phyloP scores from a whole-genome alignment of 306 rosid species.

The Ormosia emarginata region DNA sequence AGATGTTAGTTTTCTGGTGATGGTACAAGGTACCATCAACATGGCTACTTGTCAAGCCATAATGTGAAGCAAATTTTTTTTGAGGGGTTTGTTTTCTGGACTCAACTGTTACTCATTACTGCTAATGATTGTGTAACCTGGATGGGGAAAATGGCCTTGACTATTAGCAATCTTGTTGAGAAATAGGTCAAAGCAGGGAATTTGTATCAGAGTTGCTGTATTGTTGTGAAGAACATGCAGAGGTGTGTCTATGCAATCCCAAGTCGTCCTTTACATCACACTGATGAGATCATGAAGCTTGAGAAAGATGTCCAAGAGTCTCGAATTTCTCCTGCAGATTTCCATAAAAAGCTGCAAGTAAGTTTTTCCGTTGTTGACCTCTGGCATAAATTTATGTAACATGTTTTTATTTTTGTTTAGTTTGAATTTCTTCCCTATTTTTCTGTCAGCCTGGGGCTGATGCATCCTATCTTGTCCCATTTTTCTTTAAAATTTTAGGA shows the following conservation, averaged over 20 bases:
- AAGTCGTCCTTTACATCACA: conserved; percentile 37
- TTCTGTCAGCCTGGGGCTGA: conserved; percentile 11
- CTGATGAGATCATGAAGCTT: conserved; percentile 59
- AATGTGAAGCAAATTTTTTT: background rate
- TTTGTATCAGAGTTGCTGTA: conserved; percentile 83
- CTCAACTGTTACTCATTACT: background rate
- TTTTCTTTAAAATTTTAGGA: conserved; percentile 46
- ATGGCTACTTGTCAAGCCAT: background rate
- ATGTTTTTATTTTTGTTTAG: background rate
- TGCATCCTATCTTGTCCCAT: background rate
- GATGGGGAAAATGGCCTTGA: conserved; percentile 19
- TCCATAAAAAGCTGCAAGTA: conserved; percentile 66
- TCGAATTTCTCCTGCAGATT: conserved; percentile 54
- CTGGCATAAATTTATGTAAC: background rate
- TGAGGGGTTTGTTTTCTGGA: background rate
- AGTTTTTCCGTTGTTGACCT: conserved; percentile 17
- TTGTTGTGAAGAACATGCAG: conserved; percentile 80
- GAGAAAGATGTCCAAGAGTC: conserved; percentile 65
- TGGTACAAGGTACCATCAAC: background rate
- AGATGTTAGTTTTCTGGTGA: background rate
- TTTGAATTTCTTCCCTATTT: conserved; percentile 4
- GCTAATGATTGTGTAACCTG: conserved; percentile 13
- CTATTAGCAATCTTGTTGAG: conserved; percentile 19
- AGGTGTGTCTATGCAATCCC: conserved; percentile 93
- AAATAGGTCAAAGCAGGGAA: conserved; percentile 77